A percentile compares a stretch with the other conserved stretches of the same genome.
Evolutionary conservation across 2,329 filamentous ascomycete species (phyloP).

Genomic region (Fusarium avenaceum): DNA sequence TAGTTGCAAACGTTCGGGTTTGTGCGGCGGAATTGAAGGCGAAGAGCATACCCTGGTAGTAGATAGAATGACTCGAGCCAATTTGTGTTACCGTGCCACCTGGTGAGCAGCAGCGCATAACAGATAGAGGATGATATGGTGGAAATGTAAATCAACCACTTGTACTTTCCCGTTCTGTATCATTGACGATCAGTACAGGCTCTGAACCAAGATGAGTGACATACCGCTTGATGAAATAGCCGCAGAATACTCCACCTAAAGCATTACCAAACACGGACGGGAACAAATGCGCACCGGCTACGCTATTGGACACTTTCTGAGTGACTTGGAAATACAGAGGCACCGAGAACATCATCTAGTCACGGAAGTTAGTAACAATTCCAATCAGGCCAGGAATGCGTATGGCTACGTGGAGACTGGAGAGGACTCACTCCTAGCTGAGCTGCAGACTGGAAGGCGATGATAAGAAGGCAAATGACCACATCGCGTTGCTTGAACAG

Average conservation of each 20-base stretch:
- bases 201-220: background rate
- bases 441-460: conserved; percentile 69
- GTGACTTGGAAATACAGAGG: background rate
- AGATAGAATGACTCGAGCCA: conserved; percentile 1
- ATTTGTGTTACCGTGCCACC: background rate
- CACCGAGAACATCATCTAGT: background rate
- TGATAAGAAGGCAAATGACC: conserved; percentile 65
- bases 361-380: background rate
- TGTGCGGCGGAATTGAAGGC: too few relatives aligned
- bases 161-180: background rate
- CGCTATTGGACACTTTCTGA: background rate
- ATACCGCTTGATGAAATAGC: background rate
- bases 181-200: background rate
- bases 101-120: background rate
- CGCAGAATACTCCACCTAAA: background rate
- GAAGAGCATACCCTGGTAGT: background rate
- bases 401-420: too few relatives aligned
- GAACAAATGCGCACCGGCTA: background rate
- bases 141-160: background rate
- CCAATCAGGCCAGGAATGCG: too few relatives aligned
- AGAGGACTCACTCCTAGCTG: conserved; percentile 44
- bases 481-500: conserved; percentile 67
- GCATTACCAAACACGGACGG: background rate
- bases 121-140: background rate
- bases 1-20: background rate